phyloP scores from a whole-genome alignment of 768 basidiomycete genomes.

The Hebeloma cylindrosporum region DNA sequence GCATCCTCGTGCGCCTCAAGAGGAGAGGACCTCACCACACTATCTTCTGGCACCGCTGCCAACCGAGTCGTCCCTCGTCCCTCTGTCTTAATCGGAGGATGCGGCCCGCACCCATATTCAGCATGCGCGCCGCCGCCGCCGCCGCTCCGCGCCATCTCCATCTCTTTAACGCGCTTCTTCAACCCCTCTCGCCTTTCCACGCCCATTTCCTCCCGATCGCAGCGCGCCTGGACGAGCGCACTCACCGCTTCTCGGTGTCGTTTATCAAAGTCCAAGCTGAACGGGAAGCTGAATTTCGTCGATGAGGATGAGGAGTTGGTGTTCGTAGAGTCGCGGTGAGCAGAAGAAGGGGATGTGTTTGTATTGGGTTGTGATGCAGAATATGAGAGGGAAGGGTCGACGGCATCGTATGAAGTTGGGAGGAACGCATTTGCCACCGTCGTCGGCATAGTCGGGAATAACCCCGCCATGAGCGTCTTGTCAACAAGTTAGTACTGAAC shows the following conservation, averaged over 20 bases:
- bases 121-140: background rate
- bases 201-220: slow-evolving; percentile 56
- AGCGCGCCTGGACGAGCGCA: slow-evolving; percentile 59
- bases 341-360: slow-evolving; percentile 1
- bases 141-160: slow-evolving; percentile 6
- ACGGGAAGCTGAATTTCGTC: slow-evolving; percentile 28
- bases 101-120: too few species aligned
- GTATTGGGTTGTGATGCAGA: background rate
- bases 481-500: background rate
- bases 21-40: too few species aligned
- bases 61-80: too few species aligned
- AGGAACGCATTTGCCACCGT: slow-evolving; percentile 12
- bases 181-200: slow-evolving; percentile 52
- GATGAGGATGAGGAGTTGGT: background rate
- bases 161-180: slow-evolving; percentile 46
- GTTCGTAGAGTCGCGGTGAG: background rate
- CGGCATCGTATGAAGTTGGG: slow-evolving; percentile 10
- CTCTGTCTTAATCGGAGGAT: too few species aligned
- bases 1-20: too few species aligned
- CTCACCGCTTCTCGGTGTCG: slow-evolving; percentile 51
- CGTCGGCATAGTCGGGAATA: slow-evolving; percentile 36
- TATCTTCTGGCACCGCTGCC: too few species aligned
- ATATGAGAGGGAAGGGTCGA: background rate
- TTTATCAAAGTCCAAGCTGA: slow-evolving; percentile 37
- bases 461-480: slow-evolving; percentile 45